phyloP scores from a whole-genome alignment of 192 early-diverging fungal species.

The Podila minutissima region DNA sequence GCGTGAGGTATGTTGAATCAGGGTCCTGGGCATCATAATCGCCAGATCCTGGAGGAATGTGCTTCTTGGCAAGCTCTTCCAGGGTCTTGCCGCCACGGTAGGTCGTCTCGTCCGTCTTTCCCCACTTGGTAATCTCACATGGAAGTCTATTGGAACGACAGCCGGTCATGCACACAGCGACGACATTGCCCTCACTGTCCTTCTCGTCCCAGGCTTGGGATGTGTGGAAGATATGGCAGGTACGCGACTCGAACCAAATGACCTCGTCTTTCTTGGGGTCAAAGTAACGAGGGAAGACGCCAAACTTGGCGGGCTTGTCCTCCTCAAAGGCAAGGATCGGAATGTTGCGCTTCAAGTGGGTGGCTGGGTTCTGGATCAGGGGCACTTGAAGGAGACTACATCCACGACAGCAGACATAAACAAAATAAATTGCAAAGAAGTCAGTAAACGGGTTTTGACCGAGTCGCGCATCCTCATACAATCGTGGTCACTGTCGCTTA shows the following conservation, averaged over 20 bases:
- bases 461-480: no score
- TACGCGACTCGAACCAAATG: slow-evolving; percentile 37
- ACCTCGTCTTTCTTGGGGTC: slow-evolving; percentile 23
- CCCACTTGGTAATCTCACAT: slow-evolving; percentile 25
- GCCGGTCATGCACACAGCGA: slow-evolving; percentile 40
- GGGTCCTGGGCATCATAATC: slow-evolving; percentile 24
- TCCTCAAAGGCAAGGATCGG: slow-evolving; percentile 27
- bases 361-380: neutral
- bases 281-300: slow-evolving; percentile 37
- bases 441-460: no score
- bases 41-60: slow-evolving; percentile 17
- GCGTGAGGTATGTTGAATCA: slow-evolving; percentile 25
- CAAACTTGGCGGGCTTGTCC: slow-evolving; percentile 12
- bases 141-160: slow-evolving; percentile 28
- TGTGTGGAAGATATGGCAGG: slow-evolving; percentile 46
- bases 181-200: slow-evolving; percentile 25
- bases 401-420: neutral
- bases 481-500: neutral
- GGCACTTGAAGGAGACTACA: slow-evolving; percentile 29
- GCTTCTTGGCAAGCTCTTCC: slow-evolving; percentile 9
- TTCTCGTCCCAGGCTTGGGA: slow-evolving; percentile 42
- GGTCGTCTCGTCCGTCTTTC: slow-evolving; percentile 3
- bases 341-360: slow-evolving; percentile 2
- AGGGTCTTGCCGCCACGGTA: slow-evolving; percentile 36
- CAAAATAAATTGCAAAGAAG: neutral